These are phyloP conservation scores for Haematococcus sp. DNA, from an alignment of 139 green algal species.

Conservation along the genomic window DNA sequence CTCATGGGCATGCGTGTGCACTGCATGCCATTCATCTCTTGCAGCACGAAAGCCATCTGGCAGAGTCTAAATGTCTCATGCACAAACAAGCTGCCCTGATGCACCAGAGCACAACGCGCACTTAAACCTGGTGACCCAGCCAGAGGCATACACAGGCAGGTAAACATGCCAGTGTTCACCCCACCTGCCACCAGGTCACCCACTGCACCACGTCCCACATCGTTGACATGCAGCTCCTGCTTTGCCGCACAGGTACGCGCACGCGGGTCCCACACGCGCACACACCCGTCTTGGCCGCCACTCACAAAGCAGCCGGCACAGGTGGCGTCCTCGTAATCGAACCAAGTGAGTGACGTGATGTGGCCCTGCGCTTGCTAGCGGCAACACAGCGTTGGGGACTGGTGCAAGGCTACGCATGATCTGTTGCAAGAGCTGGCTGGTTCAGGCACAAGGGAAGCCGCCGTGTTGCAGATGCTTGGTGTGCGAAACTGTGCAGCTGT, in stretches of 20 bases:
- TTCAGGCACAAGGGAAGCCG: too few relatives aligned
- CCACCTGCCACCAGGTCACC: conserved; percentile 38
- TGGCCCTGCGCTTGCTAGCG: conserved; percentile 64
- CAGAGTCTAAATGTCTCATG: too few relatives aligned
- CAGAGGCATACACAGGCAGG: background rate
- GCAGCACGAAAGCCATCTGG: too few relatives aligned
- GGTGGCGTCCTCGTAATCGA: background rate
- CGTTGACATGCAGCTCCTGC: conserved; percentile 43
- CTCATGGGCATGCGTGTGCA: too few relatives aligned
- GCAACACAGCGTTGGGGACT: too few relatives aligned
- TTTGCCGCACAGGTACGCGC: conserved; percentile 25
- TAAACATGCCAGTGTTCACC: background rate
- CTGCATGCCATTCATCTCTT: background rate
- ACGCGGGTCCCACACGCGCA: background rate
- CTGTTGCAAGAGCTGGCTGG: too few relatives aligned
- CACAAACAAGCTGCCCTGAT: too few relatives aligned
- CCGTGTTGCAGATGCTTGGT: too few relatives aligned
- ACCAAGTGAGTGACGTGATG: conserved; percentile 64
- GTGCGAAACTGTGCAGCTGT: too few relatives aligned
- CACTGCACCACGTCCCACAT: conserved; percentile 43
- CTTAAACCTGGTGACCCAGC: too few relatives aligned
- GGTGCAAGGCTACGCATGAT: too few relatives aligned
- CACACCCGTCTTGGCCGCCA: conserved; percentile 17
- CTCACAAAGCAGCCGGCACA: conserved; percentile 26
- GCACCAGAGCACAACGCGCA: too few relatives aligned